Percentiles rank a stretch among this genome's conserved stretches.
Conservation (phyloP, 495 filamentous ascomycete species). For the Eremomyces bilateralis region DNA sequence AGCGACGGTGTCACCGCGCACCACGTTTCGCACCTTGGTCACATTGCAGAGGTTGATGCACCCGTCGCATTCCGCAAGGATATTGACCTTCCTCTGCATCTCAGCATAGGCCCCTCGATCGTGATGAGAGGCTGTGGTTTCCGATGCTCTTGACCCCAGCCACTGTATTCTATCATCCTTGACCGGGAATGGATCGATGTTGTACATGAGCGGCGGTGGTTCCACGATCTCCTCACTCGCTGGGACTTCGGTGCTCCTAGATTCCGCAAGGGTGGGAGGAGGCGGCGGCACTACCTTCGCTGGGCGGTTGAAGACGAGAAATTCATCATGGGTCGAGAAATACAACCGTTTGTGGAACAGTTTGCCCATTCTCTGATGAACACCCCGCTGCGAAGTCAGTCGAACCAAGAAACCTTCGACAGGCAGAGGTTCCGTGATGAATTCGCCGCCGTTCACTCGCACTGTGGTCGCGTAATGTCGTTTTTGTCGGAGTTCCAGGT, state of each 20-base stretch:
- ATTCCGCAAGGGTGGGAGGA: constrained; percentile 32
- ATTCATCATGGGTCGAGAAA: constrained; percentile 48
- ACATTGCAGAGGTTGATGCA: constrained; percentile 43
- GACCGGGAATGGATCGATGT: constrained; percentile 39
- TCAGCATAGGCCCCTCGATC: constrained; percentile 38
- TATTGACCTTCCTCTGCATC: constrained; percentile 35
- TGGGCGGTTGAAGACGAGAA: constrained; percentile 42
- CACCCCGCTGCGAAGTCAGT: constrained; percentile 42
- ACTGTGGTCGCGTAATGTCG: constrained; percentile 42
- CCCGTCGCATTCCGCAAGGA: constrained; percentile 38
- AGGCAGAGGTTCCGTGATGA: constrained; percentile 35
- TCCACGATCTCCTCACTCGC: constrained; percentile 33
- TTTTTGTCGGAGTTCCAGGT: constrained; percentile 51
- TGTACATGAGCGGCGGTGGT: constrained; percentile 37
- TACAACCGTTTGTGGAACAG: constrained; percentile 53
- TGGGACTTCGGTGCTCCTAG: constrained; percentile 26
- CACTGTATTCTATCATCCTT: constrained; percentile 34
- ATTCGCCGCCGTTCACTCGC: constrained; percentile 19
- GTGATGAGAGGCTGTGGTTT: constrained; percentile 30
- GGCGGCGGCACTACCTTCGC: constrained; percentile 41
- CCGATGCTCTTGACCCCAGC: constrained; percentile 22
- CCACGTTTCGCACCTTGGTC: constrained; percentile 25
- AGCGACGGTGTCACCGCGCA: constrained; percentile 22
- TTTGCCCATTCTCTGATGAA: constrained; percentile 34
- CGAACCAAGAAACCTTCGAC: constrained; percentile 54